Conservation (phyloP, 306 rosid species). For the Hylodesmum podocarpum region DNA sequence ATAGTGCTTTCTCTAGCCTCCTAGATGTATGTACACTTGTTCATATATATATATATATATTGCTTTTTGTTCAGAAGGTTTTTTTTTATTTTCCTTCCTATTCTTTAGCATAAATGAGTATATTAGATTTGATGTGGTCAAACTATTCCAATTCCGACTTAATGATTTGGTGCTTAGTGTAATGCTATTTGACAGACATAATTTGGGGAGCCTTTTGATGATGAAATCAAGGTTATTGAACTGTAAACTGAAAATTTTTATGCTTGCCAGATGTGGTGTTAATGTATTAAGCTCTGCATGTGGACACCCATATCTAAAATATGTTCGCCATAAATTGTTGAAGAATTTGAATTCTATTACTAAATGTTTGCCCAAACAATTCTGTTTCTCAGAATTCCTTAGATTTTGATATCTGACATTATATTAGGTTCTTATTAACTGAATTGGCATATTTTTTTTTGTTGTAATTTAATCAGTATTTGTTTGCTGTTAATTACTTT, state of each 20-base stretch:
- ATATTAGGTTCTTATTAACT: slow-evolving; percentile 13
- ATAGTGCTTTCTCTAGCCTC: slow-evolving; percentile 45
- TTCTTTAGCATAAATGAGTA: not conserved
- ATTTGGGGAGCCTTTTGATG: not conserved
- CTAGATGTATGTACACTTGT: slow-evolving; percentile 27
- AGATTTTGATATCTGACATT: slow-evolving; percentile 13
- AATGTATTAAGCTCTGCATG: not conserved
- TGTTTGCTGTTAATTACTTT: not conserved
- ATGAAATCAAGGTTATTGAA: not conserved
- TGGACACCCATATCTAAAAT: not conserved
- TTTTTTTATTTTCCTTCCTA: not conserved
- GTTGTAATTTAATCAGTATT: slow-evolving; percentile 9
- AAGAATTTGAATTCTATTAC: slow-evolving; percentile 12
- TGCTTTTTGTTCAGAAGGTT: not conserved
- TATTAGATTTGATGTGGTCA: not conserved
- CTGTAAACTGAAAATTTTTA: not conserved
- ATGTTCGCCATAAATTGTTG: not conserved
- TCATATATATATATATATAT: not conserved
- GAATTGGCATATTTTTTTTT: not conserved
- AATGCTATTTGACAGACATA: not conserved
- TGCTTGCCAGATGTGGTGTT: not conserved
- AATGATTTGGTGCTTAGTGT: not conserved
- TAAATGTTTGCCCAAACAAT: not conserved
- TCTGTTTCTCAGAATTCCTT: not conserved
- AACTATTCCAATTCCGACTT: not conserved